phyloP scores from a whole-genome alignment of 1,139 yeast genomes.

The Geotrichum reessii region DNA sequence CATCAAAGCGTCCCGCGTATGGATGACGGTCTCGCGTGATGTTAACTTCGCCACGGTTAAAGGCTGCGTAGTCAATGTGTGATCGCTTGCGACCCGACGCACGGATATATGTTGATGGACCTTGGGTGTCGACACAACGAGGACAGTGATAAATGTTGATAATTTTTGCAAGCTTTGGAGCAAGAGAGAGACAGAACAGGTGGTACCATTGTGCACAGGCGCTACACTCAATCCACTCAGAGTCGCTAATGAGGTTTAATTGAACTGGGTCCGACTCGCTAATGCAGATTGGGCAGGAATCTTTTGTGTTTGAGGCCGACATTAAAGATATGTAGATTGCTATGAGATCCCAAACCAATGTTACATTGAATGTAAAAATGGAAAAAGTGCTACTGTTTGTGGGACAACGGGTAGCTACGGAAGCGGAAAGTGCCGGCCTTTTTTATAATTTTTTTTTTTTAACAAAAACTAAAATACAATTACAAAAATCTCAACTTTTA shows the following conservation, averaged over 20 bases:
- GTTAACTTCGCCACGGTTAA: conserved; percentile 69
- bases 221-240: conserved; percentile 60
- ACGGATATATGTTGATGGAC: conserved; percentile 52
- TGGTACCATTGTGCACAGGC: conserved; percentile 61
- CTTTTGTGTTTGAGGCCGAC: background rate
- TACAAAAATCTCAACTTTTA: background rate
- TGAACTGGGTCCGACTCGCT: background rate
- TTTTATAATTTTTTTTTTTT: background rate
- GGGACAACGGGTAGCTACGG: background rate
- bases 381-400: background rate
- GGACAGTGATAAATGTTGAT: conserved; percentile 55
- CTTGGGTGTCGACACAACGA: conserved; percentile 43
- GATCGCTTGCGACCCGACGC: conserved; percentile 51
- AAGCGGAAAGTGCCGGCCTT: background rate
- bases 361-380: background rate
- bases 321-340: background rate
- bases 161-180: conserved; percentile 37
- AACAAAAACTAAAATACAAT: background rate
- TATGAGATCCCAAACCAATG: background rate
- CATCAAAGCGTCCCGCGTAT: conserved; percentile 21
- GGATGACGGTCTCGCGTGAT: conserved; percentile 34
- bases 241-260: conserved; percentile 3
- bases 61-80: conserved; percentile 69
- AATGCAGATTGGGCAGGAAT: conserved; percentile 10
- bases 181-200: conserved; percentile 44